Evolutionary conservation across 257 asterid species (phyloP).

Genomic region (Solanum sitiens): DNA sequence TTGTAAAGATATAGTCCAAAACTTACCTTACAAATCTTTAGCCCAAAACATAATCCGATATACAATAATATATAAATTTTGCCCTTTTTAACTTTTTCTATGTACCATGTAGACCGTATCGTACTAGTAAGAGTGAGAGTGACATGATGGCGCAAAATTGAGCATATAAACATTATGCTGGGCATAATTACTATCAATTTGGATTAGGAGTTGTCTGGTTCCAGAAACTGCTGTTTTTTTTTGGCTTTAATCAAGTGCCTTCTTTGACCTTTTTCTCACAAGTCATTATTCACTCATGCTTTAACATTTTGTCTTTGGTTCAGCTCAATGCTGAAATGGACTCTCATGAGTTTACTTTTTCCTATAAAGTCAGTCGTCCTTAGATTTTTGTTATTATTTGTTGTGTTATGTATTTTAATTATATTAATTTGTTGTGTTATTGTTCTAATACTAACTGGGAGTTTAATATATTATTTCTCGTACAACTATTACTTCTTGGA

Average conservation of each 20-base stretch:
- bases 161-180: background rate
- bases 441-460: rapidly evolving
- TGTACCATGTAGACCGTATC: no score
- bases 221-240: background rate
- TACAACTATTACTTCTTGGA: no score
- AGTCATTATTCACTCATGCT: background rate
- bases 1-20: no score
- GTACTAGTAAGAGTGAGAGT: background rate
- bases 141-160: background rate
- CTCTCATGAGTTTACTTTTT: background rate
- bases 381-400: background rate
- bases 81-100: no score
- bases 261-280: background rate
- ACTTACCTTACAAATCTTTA: no score
- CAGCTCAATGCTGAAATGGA: background rate
- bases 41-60: no score
- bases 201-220: background rate
- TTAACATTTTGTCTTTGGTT: background rate
- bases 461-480: background rate
- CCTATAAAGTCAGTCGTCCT: no score
- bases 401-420: background rate
- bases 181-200: background rate
- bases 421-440: background rate
- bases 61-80: no score
- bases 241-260: background rate